These are phyloP conservation scores for Cercophora scortea DNA, from an alignment of 495 filamentous ascomycete genomes.

Conservation along the genomic window DNA sequence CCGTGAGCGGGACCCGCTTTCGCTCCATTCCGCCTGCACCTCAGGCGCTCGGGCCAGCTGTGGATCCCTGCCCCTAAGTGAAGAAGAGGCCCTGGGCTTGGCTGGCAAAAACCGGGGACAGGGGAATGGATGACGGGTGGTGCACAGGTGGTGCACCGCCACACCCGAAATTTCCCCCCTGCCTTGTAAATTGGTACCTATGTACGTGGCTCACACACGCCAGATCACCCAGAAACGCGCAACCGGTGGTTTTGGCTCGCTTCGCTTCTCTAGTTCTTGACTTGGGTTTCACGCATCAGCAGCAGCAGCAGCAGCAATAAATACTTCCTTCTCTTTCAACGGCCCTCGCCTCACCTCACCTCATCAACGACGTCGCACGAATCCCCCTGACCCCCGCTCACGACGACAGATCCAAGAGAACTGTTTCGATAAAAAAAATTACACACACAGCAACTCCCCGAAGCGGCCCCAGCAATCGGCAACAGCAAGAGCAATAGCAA, in stretches of 20 bases:
- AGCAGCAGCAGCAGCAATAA: too few relatives aligned
- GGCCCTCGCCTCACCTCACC: background rate
- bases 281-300: too few relatives aligned
- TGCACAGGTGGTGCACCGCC: conserved; percentile 4
- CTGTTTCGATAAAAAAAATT: too few relatives aligned
- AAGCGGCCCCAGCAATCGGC: background rate
- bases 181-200: background rate
- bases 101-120: too few relatives aligned
- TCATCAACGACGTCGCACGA: background rate
- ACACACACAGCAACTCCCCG: background rate
- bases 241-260: background rate
- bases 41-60: too few relatives aligned
- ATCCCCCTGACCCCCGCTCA: background rate
- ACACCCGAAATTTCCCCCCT: conserved; percentile 7
- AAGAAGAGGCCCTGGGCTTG: too few relatives aligned
- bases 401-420: too few relatives aligned
- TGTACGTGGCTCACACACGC: background rate
- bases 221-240: conserved; percentile 11
- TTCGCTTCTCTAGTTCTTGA: too few relatives aligned
- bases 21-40: too few relatives aligned
- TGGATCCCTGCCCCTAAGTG: too few relatives aligned
- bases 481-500: background rate
- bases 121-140: too few relatives aligned
- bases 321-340: background rate
- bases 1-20: too few relatives aligned